Base-by-base conservation (phyloP, 2,329 filamentous ascomycete species). In the Exophiala sp. region DNA sequence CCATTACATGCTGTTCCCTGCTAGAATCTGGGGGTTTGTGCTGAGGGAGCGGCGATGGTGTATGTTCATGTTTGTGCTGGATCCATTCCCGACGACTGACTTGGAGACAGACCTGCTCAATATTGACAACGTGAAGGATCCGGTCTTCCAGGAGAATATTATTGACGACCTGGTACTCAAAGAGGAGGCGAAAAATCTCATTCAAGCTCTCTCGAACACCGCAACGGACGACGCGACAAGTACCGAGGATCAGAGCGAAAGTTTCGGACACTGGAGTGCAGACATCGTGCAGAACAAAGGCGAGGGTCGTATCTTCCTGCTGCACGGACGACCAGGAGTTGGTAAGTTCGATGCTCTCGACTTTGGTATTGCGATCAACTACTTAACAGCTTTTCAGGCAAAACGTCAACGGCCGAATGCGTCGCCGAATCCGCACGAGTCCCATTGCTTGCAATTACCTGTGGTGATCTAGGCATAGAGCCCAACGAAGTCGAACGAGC, bases 351-450 rank as follows among this genome's bases (percentile, higher is more conserved):
- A 43, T 18, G 16, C 16, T 18, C 16, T 18, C 16, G 16, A 18
- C 16, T 18, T 18, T 18, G 16, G 16, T 18, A 18, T 18, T 18
- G 16, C 16, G 16, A 18, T 18, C 16, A 18, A 18, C 16, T 18
- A 18, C 16, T 18, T 35, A 45, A 24, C 14, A 49, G n/a, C 21
- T 34, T 18, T 20, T 11, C 16, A 29, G 49, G 42, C 49, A 81
- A 81, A 65, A 53, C 43, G 11, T 49, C 29, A 10, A 52, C 50
- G 18, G 50, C 38, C 6, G 50, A 80, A 58, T 51, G 50, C 6
- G 72, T 80, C 2, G 78, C 78, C 4, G 78, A 82, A 65, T 68
- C 78, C 20, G 75, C 74, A 39, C 72, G 71, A 18, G 73, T 76
- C 0, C 79, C 79, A 2, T 73, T 83, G 11, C 24, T 53, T 12